These are phyloP conservation scores for Dalbergia cultrata DNA, from an alignment of 306 rosid genomes.

Conservation along the genomic window DNA sequence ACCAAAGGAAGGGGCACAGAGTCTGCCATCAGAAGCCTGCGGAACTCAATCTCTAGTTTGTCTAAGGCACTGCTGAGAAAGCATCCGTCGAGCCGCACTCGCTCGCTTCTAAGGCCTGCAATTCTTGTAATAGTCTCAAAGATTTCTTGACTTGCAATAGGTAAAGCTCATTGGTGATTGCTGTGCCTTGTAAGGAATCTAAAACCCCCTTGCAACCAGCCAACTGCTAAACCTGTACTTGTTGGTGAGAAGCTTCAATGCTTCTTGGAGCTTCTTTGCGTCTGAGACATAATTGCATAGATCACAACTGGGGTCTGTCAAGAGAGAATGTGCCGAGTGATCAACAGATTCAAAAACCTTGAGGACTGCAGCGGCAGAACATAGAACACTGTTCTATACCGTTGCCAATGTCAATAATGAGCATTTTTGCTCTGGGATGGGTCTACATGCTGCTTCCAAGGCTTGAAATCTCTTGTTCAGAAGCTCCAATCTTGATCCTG, in stretches of 20 bases:
- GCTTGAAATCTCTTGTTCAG: conserved; percentile 53
- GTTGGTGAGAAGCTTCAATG: conserved; percentile 72
- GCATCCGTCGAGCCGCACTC: conserved; percentile 62
- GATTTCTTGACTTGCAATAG: conserved; percentile 60
- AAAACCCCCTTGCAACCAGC: conserved; percentile 70
- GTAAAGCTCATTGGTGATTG: conserved; percentile 48
- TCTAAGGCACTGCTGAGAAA: conserved; percentile 71
- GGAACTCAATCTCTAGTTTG: conserved; percentile 75
- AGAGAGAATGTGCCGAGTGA: conserved; percentile 67
- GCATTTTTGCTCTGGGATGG: conserved; percentile 36
- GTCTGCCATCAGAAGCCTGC: conserved; percentile 57
- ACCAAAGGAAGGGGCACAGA: conserved; percentile 54
- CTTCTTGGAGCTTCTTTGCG: conserved; percentile 74
- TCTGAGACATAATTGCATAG: conserved; percentile 59
- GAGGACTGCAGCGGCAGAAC: conserved; percentile 70
- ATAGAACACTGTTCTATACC: conserved; percentile 64
- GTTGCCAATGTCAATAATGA: conserved; percentile 51
- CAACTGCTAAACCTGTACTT: conserved; percentile 65
- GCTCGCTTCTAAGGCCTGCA: conserved; percentile 55
- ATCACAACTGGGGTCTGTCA: conserved; percentile 52
- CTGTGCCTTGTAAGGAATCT: conserved; percentile 56
- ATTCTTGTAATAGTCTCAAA: conserved; percentile 56
- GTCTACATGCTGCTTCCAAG: conserved; percentile 60
- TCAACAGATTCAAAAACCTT: conserved; percentile 61
- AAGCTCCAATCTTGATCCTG: conserved; percentile 63